Percentiles rank a stretch among this genome's conserved stretches.
phyloP scores from a whole-genome alignment of 208 protist species.

The Leishmania lainsoni region DNA sequence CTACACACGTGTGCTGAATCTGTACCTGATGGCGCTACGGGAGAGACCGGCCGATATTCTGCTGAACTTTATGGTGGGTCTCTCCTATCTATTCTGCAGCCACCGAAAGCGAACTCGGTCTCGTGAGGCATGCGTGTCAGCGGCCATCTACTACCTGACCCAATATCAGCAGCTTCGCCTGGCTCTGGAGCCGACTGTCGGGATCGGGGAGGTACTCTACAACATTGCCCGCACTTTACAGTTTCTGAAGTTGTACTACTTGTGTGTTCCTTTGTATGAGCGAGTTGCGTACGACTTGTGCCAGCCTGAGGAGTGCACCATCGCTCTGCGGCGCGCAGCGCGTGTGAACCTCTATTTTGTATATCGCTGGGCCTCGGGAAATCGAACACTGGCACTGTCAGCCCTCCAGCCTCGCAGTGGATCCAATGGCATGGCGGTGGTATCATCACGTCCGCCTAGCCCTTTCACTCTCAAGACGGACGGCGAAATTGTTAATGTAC shows the following conservation, averaged over 20 bases:
- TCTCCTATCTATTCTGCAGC: conserved; percentile 74
- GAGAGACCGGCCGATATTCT: conserved; percentile 63
- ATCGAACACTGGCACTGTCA: conserved; percentile 53
- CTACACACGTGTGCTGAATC: conserved; percentile 71
- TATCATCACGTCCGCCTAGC: background rate
- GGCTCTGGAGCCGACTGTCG: conserved; percentile 39
- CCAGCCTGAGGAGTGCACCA: conserved; percentile 66
- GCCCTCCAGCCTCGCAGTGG: conserved; percentile 40
- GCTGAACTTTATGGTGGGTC: conserved; percentile 79
- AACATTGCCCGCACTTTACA: conserved; percentile 85
- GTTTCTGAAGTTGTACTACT: conserved; percentile 66
- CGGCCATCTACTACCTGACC: conserved; percentile 74
- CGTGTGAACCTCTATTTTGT: conserved; percentile 82
- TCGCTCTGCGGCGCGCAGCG: conserved; percentile 69
- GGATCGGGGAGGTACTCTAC: conserved; percentile 76
- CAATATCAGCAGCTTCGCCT: conserved; percentile 67
- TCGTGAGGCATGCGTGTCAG: conserved; percentile 70
- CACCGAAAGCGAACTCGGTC: conserved; percentile 74
- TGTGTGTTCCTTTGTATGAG: conserved; percentile 82
- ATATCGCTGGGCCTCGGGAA: conserved; percentile 70
- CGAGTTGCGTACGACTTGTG: conserved; percentile 63
- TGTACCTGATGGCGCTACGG: conserved; percentile 71
- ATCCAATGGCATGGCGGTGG: background rate
- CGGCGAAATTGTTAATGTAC: background rate
- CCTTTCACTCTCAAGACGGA: conserved; percentile 9